Evolutionary conservation across 75 land plant genomes (phyloP), one percentile per base, ranked within the genome.

Genomic region (Picea glauca): DNA sequence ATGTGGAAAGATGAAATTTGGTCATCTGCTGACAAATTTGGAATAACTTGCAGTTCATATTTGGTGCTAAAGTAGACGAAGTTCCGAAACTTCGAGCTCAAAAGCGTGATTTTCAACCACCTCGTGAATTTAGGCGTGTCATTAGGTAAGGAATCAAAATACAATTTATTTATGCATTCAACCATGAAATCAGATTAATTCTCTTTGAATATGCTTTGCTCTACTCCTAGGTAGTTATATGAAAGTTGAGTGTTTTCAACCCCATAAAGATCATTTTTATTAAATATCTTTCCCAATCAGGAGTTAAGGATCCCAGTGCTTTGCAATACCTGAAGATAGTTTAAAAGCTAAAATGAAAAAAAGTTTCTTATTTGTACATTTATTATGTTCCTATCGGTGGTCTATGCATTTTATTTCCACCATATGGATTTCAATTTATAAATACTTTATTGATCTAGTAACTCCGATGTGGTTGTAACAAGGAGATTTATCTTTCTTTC

Each of bases 1-100:
- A 76, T 30, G 56, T 76, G 26, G 15, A 57, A 15, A 26, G 32
- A 56, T 46, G 50, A 5, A 75, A 21, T 33, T 15, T 76, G 15
- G 0, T 17, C n/a, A 76, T 58, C 38, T 21, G 17, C 57, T 58
- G 58, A 26, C 77, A 76, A 31, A 26, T 56, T 20, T 76, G 72
- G n/a, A 76, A 30, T 58, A 26, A 23, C 11, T 57, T 81, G 57
- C 83, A 92, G 94, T 92, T 92, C 75, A 76, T 86, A 18, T 92
- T 88, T 85, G 94, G 94, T 60, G 85, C 90, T 14, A 87, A 80
- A 74, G 84, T 79, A 66, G 77, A 88, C 58, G 90, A 92, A 78
- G 87, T 92, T 60, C 81, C 88, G 32, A 72, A 59, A 31, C 82
- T 92, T 31, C 84, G 94, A 46, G 85, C 90, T 40, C 84, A 84